Conservation (phyloP, 148 eudicot genomes). For the Cornus florida region DNA sequence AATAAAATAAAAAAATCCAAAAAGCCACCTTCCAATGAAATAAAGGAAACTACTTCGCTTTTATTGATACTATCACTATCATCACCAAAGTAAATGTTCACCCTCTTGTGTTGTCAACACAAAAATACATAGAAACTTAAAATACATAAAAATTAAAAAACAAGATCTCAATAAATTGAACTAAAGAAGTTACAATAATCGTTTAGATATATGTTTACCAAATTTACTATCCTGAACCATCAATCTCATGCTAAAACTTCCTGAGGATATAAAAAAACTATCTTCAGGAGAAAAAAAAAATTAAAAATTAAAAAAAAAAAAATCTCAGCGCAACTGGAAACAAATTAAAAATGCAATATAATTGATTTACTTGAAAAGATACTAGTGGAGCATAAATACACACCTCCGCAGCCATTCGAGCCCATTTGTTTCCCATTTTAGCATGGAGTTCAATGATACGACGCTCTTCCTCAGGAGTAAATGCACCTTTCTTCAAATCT, state of each 20-base stretch:
- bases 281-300: neutral
- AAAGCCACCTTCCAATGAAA: neutral
- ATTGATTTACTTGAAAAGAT: neutral
- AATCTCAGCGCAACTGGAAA: neutral
- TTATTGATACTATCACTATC: neutral
- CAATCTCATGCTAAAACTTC: neutral
- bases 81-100: neutral
- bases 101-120: neutral
- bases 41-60: neutral
- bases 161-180: too few species aligned
- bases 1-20: neutral
- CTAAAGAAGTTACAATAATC: neutral
- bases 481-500: slow-evolving; percentile 60
- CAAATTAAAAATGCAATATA: neutral
- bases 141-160: too few species aligned
- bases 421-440: slow-evolving; percentile 67
- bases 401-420: slow-evolving; percentile 68
- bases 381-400: neutral
- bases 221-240: neutral
- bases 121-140: too few species aligned
- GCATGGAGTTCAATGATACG: slow-evolving; percentile 59
- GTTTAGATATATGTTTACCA: too few species aligned
- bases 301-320: too few species aligned
- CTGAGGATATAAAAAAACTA: neutral
- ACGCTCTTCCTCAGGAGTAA: slow-evolving; percentile 47